Conservation (phyloP, 2,329 filamentous ascomycete genomes). For the Nothopassalora personata region DNA sequence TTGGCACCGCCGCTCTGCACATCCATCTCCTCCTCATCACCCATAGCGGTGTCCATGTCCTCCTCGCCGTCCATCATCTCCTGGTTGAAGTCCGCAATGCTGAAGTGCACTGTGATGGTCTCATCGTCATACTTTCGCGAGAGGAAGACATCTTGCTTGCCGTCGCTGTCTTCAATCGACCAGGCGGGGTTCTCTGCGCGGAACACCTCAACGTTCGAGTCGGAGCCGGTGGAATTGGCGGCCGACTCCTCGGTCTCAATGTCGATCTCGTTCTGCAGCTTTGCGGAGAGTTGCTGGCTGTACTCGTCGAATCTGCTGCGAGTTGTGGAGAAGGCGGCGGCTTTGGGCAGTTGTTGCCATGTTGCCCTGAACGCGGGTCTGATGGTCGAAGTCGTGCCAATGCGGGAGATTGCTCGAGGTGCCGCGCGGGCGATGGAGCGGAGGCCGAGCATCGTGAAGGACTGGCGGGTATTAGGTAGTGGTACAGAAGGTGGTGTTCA, state of each 20-base stretch:
- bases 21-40: constrained; percentile 48
- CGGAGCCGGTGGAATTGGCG: constrained; percentile 50
- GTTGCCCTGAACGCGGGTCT: constrained; percentile 28
- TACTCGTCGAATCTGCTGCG: constrained; percentile 41
- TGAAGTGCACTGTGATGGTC: constrained; percentile 78
- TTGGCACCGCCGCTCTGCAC: constrained; percentile 53
- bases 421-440: constrained; percentile 42
- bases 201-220: constrained; percentile 72
- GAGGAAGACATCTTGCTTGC: constrained; percentile 82
- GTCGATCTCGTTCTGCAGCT: constrained; percentile 77
- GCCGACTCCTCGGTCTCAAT: constrained; percentile 68
- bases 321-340: constrained; percentile 39
- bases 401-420: constrained; percentile 39
- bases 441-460: constrained; percentile 40
- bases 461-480: neutral
- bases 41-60: constrained; percentile 32
- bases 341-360: constrained; percentile 22
- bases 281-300: constrained; percentile 76
- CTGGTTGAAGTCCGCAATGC: constrained; percentile 71
- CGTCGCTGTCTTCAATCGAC: constrained; percentile 66
- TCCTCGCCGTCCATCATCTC: constrained; percentile 48
- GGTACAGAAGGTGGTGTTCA: neutral
- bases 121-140: constrained; percentile 80
- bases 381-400: constrained; percentile 37
- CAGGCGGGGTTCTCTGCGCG: constrained; percentile 73